Percentiles rank a stretch among this genome's conserved stretches.
These are phyloP conservation scores for Calycina herbarum DNA, from an alignment of 2,329 filamentous ascomycete genomes.

Conservation along the genomic window DNA sequence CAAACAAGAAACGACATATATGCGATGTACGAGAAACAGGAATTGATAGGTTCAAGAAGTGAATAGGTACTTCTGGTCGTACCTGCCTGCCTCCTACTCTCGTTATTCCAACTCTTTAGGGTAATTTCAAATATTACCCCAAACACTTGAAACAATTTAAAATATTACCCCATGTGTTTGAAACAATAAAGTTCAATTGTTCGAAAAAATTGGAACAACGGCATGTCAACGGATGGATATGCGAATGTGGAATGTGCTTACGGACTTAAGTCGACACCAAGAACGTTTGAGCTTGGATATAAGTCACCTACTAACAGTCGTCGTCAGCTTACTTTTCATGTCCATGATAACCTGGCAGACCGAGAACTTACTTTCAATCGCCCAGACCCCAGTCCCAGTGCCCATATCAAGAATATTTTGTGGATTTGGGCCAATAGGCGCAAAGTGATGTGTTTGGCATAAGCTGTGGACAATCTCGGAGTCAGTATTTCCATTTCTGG, in stretches of 20 bases:
- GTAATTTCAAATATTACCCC: no score
- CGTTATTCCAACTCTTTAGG: no score
- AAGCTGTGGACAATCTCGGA: constrained; percentile 9
- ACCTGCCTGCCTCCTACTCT: neutral
- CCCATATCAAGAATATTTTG: constrained; percentile 57
- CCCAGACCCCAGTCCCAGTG: constrained; percentile 60
- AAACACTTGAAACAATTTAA: no score
- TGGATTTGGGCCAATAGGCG: constrained; percentile 48
- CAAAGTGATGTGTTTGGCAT: constrained; percentile 46
- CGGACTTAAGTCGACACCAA: constrained; percentile 57
- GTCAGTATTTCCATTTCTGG: no score
- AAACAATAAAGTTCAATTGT: neutral
- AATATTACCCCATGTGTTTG: no score
- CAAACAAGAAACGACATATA: neutral
- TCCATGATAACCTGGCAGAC: neutral
- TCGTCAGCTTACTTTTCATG: neutral
- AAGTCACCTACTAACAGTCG: constrained; percentile 53
- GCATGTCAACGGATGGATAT: neutral
- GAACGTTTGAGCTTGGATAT: constrained; percentile 47
- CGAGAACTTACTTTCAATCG: constrained; percentile 49
- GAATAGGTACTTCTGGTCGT: neutral
- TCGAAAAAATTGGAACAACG: no score
- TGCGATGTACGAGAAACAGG: neutral
- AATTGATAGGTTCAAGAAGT: neutral
- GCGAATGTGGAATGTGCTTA: constrained; percentile 4